These are phyloP conservation scores for Coprinellus aureogranulatus DNA, from an alignment of 768 basidiomycete species.

Conservation along the genomic window DNA sequence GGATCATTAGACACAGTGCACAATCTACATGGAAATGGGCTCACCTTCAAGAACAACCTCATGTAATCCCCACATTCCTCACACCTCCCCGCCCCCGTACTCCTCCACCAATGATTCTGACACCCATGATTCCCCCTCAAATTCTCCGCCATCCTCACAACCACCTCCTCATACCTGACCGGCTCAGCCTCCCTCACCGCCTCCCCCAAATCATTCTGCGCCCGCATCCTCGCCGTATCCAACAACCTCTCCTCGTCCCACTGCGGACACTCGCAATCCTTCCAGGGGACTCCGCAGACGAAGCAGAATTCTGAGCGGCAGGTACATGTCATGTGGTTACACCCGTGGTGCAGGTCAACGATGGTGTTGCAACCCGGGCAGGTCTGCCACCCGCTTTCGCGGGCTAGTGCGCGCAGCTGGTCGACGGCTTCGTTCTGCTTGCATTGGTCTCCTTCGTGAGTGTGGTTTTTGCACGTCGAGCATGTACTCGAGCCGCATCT, in stretches of 20 bases:
- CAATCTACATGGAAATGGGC: background rate
- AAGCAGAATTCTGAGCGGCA: conserved; percentile 64
- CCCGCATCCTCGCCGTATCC: conserved; percentile 43
- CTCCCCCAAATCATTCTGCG: conserved; percentile 38
- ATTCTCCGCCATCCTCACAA: conserved; percentile 29
- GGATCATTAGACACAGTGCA: no score
- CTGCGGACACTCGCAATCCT: conserved; percentile 55
- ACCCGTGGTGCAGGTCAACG: conserved; percentile 56
- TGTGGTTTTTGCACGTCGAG: conserved; percentile 8
- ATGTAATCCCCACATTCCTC: conserved; percentile 43
- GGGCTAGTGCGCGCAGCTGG: conserved; percentile 45
- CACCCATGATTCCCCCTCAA: conserved; percentile 59
- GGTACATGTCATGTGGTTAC: conserved; percentile 65
- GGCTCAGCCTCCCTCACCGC: conserved; percentile 24
- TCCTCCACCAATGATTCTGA: conserved; percentile 37
- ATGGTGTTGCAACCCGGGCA: conserved; percentile 58
- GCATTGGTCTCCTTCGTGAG: conserved; percentile 11
- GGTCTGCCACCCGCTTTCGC: conserved; percentile 52
- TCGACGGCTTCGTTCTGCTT: conserved; percentile 34
- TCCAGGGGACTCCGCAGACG: conserved; percentile 61
- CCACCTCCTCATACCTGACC: conserved; percentile 25
- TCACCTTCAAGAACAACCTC: conserved; percentile 47
- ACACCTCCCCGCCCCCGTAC: conserved; percentile 44
- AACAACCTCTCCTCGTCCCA: conserved; percentile 58
- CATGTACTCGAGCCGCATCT: conserved; percentile 11